Evolutionary conservation across 176 grass and related monocot genomes (phyloP), one percentile per base, ranked within the genome.

Genomic region (Juncus inflexus): DNA sequence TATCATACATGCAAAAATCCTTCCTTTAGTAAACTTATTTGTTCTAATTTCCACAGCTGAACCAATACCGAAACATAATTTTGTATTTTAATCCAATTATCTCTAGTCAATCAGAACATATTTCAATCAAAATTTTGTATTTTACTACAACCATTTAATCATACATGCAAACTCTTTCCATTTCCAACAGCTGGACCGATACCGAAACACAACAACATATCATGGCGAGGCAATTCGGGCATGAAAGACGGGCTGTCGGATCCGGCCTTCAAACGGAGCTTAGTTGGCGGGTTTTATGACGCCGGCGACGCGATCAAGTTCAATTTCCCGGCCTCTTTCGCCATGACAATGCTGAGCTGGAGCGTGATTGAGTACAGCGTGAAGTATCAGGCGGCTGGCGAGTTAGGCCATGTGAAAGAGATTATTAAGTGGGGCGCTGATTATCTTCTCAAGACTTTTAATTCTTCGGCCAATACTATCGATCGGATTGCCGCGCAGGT

Each of bases 361-460:
- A 90, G 91, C 16, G 81, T 96, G 68, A 90, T 96, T 28, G 91
- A 96, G 76, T 96, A 96, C 81, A 90, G 79, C 36, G 70, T 76
- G 37, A 96, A 87, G 77, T 96, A 90, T 39, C 84, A 90, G 57
- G 87, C 91, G 58, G 84, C 61, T 35, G 91, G 87, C 60, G 84
- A 96, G 52, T 80, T 96, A 69, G 79, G 28, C 66, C 91, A 90
- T 85, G 73, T 87, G 62, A 83, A 58, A 60, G 91, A 90, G 47
- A 87, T 77, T 12, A 90, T 96, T 57, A 96, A 96, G 40, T 96
- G 87, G 91, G 87, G 87, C 0, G 61, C 72, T 9, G 87, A 90
- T 45, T 96, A 96, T 80, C 80, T 96, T 64, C 80, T 96, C 69
- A 96, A 90, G 65, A 96, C 91, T 50, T 96, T 96, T 76, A 96